These are phyloP conservation scores for Lavandula angustifolia DNA, from an alignment of 257 asterid genomes.

Conservation along the genomic window DNA sequence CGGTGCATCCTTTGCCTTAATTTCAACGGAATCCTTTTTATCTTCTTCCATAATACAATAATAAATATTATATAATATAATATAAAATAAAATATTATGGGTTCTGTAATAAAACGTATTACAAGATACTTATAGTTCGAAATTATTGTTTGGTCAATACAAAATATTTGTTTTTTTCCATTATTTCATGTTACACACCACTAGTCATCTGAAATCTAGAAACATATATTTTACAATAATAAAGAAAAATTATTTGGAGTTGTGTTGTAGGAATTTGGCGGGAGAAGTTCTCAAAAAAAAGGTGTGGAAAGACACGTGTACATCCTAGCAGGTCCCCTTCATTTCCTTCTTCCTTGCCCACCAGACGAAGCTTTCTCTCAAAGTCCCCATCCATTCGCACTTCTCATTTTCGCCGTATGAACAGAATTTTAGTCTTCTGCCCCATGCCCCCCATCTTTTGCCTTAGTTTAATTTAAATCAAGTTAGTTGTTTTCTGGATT, in stretches of 20 bases:
- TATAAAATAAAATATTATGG: background rate
- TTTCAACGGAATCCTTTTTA: background rate
- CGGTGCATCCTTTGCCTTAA: background rate
- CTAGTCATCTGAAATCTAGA: too few species aligned
- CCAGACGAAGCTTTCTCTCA: constrained; percentile 33
- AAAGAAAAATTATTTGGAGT: too few species aligned
- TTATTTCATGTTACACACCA: too few species aligned
- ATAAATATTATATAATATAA: background rate
- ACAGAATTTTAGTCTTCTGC: background rate
- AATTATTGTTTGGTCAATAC: too few species aligned
- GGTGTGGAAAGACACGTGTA: constrained; percentile 38
- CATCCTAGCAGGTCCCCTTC: constrained; percentile 29
- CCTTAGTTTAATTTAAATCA: background rate
- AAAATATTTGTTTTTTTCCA: too few species aligned
- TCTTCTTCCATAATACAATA: background rate
- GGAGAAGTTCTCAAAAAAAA: constrained; percentile 28
- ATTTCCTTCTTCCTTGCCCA: constrained; percentile 40
- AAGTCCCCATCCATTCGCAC: background rate
- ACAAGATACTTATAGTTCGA: too few species aligned
- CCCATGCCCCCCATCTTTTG: background rate
- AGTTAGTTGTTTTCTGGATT: too few species aligned
- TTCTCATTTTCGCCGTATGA: background rate
- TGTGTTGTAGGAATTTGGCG: too few species aligned
- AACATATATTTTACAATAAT: too few species aligned
- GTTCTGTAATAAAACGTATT: too few species aligned